Conservation (phyloP, 1,139 yeast genomes). For the Geotrichum aggregatum region DNA sequence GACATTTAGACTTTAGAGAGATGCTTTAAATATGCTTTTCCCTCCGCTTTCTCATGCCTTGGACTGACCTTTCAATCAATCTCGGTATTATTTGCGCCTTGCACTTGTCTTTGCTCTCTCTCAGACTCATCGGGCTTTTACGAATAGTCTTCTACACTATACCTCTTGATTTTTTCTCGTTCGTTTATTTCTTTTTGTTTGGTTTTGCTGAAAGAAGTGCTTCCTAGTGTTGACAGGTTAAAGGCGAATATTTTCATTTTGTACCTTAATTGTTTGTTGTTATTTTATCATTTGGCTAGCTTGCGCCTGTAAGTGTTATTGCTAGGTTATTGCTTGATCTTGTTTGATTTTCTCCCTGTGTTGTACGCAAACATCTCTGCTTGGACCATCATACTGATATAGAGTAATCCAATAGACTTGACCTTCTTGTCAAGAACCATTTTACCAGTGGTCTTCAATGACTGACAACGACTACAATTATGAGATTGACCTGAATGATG, state of each 20-base stretch:
- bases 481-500: conserved; percentile 33
- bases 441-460: conserved; percentile 7
- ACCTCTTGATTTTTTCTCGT: background rate
- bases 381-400: conserved; percentile 4
- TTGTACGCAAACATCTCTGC: background rate
- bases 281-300: background rate
- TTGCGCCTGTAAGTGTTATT: conserved; percentile 5
- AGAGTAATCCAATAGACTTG: conserved; percentile 7
- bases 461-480: conserved; percentile 26
- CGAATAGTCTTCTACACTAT: no score
- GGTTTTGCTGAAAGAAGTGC: no score
- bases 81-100: background rate
- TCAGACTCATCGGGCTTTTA: no score
- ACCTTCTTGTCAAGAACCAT: background rate
- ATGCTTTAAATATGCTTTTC: background rate
- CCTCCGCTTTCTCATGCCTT: no score
- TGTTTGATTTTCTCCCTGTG: background rate
- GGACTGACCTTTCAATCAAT: no score
- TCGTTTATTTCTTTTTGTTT: background rate
- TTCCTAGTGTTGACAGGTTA: no score
- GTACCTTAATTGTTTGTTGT: background rate
- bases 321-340: background rate
- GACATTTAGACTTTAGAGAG: background rate
- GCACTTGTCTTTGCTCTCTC: background rate
- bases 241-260: background rate